Evolutionary conservation across 352 stramenopile genomes (phyloP).

Genomic region (Phytopythium litorale): DNA sequence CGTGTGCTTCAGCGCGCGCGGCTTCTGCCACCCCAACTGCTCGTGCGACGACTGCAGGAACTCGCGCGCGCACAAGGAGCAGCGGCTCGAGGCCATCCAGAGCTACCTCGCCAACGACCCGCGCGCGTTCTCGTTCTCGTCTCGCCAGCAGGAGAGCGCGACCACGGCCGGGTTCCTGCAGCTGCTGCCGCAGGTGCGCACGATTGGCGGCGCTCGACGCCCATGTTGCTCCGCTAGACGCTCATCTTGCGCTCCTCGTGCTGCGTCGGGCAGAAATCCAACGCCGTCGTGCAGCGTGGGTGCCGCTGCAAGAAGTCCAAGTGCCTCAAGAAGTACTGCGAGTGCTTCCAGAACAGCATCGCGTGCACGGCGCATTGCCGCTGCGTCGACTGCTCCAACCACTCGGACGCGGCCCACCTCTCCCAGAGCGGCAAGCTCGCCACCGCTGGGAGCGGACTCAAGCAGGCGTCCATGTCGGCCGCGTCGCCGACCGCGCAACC

Average conservation of each 20-base stretch:
- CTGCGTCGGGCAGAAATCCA: conserved; percentile 42
- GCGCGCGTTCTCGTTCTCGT: conserved; percentile 67
- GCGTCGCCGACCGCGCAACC: background rate
- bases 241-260: background rate
- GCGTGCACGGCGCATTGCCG: conserved; percentile 92
- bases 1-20: conserved; percentile 77
- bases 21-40: conserved; percentile 73
- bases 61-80: conserved; percentile 37
- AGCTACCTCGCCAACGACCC: conserved; percentile 74
- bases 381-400: conserved; percentile 95
- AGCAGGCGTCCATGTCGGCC: conserved; percentile 2
- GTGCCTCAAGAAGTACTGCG: conserved; percentile 98
- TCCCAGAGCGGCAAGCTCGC: conserved; percentile 16
- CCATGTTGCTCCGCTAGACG: background rate
- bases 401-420: conserved; percentile 27
- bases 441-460: conserved; percentile 5
- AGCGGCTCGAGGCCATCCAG: conserved; percentile 74
- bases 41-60: conserved; percentile 78
- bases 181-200: conserved; percentile 52
- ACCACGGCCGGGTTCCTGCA: conserved; percentile 54
- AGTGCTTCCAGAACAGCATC: conserved; percentile 95
- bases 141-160: conserved; percentile 22
- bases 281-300: conserved; percentile 67
- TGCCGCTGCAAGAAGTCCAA: conserved; percentile 97
- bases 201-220: no score